Conservation (phyloP, 2,329 filamentous ascomycete species). For the Pseudogymnoascus sp. region DNA sequence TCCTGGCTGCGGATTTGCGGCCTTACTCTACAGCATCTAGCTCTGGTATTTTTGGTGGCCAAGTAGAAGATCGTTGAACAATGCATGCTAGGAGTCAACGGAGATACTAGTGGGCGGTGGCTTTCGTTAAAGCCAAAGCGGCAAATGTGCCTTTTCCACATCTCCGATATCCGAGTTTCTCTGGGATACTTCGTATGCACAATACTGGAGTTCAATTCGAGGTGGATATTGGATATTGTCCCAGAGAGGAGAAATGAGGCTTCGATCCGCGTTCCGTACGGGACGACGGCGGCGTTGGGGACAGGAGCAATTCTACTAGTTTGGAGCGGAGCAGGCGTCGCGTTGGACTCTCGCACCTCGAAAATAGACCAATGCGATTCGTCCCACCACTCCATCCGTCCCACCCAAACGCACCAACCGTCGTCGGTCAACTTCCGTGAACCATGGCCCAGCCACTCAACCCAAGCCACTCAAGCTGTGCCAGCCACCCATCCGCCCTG, state of each 20-base stretch:
- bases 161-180: background rate
- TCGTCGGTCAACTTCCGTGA: slow-evolving; percentile 1
- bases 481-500: background rate
- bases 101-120: background rate
- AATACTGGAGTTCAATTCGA: background rate
- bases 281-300: background rate
- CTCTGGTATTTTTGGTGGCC: background rate
- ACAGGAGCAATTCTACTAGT: background rate
- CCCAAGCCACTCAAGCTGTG: background rate
- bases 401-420: background rate
- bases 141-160: background rate
- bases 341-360: background rate
- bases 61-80: background rate
- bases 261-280: background rate
- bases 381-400: background rate
- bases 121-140: background rate
- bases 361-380: background rate
- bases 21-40: background rate
- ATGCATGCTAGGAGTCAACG: too few relatives aligned
- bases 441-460: background rate
- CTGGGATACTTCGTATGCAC: background rate
- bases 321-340: background rate
- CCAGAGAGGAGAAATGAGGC: background rate
- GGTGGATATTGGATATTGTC: background rate
- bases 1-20: background rate